These are phyloP conservation scores for Naganishia sp. DNA, from an alignment of 1,284 basidiomycete species.

Conservation along the genomic window DNA sequence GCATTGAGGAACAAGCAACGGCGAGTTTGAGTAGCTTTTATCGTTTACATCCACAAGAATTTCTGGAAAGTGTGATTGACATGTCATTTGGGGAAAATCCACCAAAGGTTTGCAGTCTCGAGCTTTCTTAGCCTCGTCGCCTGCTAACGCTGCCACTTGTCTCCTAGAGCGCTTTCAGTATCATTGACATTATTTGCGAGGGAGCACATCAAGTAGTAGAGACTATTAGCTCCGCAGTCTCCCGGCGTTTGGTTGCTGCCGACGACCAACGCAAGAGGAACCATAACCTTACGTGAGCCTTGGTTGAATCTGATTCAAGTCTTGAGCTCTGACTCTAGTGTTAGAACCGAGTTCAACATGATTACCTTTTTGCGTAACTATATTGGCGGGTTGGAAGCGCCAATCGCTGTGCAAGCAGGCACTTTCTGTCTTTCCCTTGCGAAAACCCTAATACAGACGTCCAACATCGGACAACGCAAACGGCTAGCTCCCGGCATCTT, in stretches of 20 bases:
- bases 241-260: not conserved
- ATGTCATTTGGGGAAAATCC: constrained; percentile 19
- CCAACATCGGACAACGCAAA: constrained; percentile 64
- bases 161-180: not conserved
- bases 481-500: constrained; percentile 70
- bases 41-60: constrained; percentile 23
- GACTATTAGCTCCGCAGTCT: constrained; percentile 8
- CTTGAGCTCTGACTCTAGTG: not conserved
- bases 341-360: constrained; percentile 33
- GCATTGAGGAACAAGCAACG: constrained; percentile 4
- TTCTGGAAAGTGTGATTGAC: constrained; percentile 22
- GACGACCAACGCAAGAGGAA: constrained; percentile 55
- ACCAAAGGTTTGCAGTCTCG: constrained; percentile 1
- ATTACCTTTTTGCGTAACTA: constrained; percentile 80
- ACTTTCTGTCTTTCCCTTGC: constrained; percentile 71
- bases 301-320: too few species aligned
- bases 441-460: constrained; percentile 62
- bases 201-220: constrained; percentile 22
- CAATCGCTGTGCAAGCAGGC: constrained; percentile 91
- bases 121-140: not conserved
- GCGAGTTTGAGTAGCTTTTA: constrained; percentile 14
- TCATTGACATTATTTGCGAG: constrained; percentile 8
- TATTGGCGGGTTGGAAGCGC: constrained; percentile 78
- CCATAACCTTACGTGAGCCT: constrained; percentile 17
- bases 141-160: not conserved